phyloP scores from a whole-genome alignment of 192 early-diverging fungal genomes.

The Coemansia sp. region DNA sequence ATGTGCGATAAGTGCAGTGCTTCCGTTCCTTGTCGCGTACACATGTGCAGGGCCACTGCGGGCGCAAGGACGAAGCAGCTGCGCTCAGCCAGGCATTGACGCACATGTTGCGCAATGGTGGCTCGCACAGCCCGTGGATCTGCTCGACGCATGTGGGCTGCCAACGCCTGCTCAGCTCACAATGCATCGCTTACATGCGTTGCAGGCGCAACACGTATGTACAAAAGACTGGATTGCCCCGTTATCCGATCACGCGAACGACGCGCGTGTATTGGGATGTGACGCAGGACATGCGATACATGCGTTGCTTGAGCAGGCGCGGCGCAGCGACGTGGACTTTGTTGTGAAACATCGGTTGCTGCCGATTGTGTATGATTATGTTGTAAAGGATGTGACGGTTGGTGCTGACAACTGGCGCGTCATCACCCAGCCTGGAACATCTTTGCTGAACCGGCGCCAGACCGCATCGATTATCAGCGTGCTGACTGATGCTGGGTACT shows the following conservation, averaged over 20 bases:
- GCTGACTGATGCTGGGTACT: slow-evolving; percentile 16
- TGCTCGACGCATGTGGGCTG: slow-evolving; percentile 12
- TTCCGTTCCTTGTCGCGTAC: slow-evolving; percentile 21
- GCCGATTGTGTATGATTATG: slow-evolving; percentile 42
- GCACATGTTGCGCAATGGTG: slow-evolving; percentile 26
- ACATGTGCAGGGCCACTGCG: slow-evolving; percentile 25
- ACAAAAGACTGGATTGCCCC: slow-evolving; percentile 45
- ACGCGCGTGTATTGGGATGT: slow-evolving; percentile 12
- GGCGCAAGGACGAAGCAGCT: background rate
- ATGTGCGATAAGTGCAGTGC: background rate
- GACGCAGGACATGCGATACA: background rate
- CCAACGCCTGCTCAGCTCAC: slow-evolving; percentile 27
- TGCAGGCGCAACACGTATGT: slow-evolving; percentile 18
- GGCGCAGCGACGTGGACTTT: slow-evolving; percentile 25
- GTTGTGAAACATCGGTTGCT: slow-evolving; percentile 36
- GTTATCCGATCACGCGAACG: slow-evolving; percentile 16
- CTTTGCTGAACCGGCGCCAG: slow-evolving; percentile 72
- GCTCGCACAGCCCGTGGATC: slow-evolving; percentile 9
- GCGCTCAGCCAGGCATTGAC: slow-evolving; percentile 9
- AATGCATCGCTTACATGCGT: background rate
- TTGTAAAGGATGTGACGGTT: slow-evolving; percentile 51
- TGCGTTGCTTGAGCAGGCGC: slow-evolving; percentile 7
- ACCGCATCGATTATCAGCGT: slow-evolving; percentile 42
- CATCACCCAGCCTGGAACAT: slow-evolving; percentile 73
- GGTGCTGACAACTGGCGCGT: slow-evolving; percentile 74